Base-by-base conservation (phyloP, 352 stramenopile species). In the Phytophthora rubi region DNA sequence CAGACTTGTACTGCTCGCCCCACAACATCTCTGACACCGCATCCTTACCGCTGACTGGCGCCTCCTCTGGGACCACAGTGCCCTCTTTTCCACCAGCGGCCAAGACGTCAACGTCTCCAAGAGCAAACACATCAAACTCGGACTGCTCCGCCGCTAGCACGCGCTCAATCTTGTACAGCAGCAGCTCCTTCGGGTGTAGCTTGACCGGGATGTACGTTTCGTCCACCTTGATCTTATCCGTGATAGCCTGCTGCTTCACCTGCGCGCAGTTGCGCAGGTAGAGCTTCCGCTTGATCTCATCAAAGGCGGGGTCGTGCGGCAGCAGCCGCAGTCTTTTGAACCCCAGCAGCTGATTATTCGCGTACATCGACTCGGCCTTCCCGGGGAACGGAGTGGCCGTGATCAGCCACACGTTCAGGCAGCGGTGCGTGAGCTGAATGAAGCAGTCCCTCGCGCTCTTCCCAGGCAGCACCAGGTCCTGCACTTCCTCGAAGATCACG, bases 401-500 rank as follows among this genome's bases (percentile, higher is more conserved):
- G 60, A 96, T 92, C 52, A 96, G 73, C 89, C 89, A 96, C 30
- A 94, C 84, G 70, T 96, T 89, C 62, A 89, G 70, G 48, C 85
- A 88, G 15, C 76, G 71, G 32, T 81, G 82, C 32, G 86, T 95
- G 23, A 96, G 83, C 64, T 96, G 89, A 52, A 96, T 80, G 51
- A 96, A 91, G 65, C 89, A 95, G 64, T 96, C 88, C 51, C 93
- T 82, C 6, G 82, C 82, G 51, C 81, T 69, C 23, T 88, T 90
- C 4, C 88, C 89, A 3, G 86, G 82, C 18, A 90, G 69, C 7
- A 95, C 89, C 9, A 96, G 75, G 67, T 95, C 89, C 59, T 96
- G 89, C 18, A 96, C 88, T 68, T 96, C 89, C 68, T 96, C 89
- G 75, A 95, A 96, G 35, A 96, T 79, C 5, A 95, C 88, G 5